Percentiles rank a stretch among this genome's conserved stretches.
Conservation (phyloP, 192 early-diverging fungal species). For the Diversispora epigaea region DNA sequence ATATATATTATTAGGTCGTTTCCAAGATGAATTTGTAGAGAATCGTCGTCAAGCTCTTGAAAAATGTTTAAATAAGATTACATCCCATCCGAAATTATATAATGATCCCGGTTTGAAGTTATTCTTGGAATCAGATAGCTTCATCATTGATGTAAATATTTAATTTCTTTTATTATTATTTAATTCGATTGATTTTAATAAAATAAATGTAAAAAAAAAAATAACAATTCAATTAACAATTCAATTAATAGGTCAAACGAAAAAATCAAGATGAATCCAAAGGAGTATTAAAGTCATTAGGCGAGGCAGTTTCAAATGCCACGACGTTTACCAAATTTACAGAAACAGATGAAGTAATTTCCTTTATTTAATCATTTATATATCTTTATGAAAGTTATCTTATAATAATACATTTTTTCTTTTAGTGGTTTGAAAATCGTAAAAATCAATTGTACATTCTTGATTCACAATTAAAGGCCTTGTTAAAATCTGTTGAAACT, state of each 20-base stretch:
- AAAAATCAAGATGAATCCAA: constrained; percentile 49
- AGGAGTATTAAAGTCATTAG: constrained; percentile 67
- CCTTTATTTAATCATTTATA: background rate
- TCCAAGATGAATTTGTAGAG: constrained; percentile 96
- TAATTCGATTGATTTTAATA: too few species aligned
- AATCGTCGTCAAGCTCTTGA: constrained; percentile 79
- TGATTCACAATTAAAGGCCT: constrained; percentile 73
- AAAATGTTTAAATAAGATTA: constrained; percentile 77
- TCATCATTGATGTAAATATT: constrained; percentile 63
- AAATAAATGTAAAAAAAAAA: background rate
- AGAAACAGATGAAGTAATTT: constrained; percentile 63
- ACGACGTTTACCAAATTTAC: constrained; percentile 66
- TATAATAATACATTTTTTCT: background rate
- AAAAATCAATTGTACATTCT: constrained; percentile 72
- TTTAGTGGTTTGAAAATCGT: constrained; percentile 70
- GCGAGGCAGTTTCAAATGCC: constrained; percentile 65
- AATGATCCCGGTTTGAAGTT: constrained; percentile 77
- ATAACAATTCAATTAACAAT: background rate
- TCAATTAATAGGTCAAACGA: constrained; percentile 49
- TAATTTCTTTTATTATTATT: background rate
- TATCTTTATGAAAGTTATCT: background rate
- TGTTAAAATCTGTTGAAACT: constrained; percentile 76
- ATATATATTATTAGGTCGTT: constrained; percentile 59
- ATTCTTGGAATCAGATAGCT: constrained; percentile 87
- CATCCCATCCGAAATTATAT: constrained; percentile 78